These are phyloP conservation scores for Camellia granthamiana DNA, from an alignment of 148 eudicot genomes.

Conservation along the genomic window DNA sequence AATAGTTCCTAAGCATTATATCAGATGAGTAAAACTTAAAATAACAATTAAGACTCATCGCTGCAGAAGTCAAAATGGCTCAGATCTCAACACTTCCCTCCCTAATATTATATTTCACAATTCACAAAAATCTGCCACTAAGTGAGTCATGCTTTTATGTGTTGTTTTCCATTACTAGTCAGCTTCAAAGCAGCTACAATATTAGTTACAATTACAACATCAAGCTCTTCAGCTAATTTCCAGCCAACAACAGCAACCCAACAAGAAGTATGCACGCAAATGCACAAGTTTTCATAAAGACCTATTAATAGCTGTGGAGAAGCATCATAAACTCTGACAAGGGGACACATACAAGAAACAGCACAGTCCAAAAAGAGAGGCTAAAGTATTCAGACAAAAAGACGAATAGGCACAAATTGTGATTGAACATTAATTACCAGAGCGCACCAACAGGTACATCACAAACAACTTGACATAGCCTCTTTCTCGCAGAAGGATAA, in stretches of 20 bases:
- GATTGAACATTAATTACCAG: neutral
- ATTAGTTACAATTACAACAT: neutral
- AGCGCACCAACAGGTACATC: neutral
- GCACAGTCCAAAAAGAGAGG: neutral
- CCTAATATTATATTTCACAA: neutral
- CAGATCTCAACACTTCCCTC: neutral
- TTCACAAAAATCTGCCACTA: neutral
- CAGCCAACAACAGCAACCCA: neutral
- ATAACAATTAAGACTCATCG: neutral
- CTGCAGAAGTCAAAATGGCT: neutral
- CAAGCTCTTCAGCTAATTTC: neutral
- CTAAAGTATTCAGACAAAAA: neutral
- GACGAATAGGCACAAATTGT: neutral
- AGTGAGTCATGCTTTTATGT: slow-evolving; percentile 1
- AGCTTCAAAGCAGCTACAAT: neutral
- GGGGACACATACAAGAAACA: neutral
- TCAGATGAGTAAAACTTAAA: neutral
- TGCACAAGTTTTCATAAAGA: neutral
- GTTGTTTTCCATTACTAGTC: neutral
- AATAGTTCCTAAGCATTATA: neutral
- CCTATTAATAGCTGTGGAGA: slow-evolving; percentile 6
- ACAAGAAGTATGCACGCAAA: neutral
- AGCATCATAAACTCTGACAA: neutral
- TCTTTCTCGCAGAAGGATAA: neutral
- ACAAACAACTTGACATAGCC: neutral